A percentile compares a stretch with the other conserved stretches of the same genome.
Evolutionary conservation across 768 basidiomycete genomes (phyloP).

Genomic region (Suillus clintonianus): DNA sequence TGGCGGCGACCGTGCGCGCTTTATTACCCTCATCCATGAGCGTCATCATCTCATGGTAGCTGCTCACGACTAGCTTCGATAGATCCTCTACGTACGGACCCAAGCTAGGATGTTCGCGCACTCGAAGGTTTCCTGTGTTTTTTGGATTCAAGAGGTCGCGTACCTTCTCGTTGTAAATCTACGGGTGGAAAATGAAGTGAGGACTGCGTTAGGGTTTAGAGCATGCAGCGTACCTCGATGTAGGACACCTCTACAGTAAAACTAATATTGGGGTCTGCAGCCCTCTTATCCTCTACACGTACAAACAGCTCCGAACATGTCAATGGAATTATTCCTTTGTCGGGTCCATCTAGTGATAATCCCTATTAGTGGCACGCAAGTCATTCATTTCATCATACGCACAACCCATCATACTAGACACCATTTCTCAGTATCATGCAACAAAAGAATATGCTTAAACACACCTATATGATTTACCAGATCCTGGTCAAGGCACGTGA

Average conservation of each 20-base stretch:
- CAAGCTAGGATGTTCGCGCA: constrained; percentile 93
- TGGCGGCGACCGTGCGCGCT: constrained; percentile 96
- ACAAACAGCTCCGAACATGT: constrained; percentile 92
- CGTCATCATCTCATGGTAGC: constrained; percentile 96
- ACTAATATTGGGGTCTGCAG: constrained; percentile 63
- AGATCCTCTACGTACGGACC: constrained; percentile 99
- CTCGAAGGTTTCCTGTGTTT: constrained; percentile 93
- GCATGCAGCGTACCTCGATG: constrained; percentile 66
- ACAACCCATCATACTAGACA: constrained; percentile 92
- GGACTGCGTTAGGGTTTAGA: background rate
- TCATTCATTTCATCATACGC: constrained; percentile 36
- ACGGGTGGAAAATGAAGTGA: constrained; percentile 4
- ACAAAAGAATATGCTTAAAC: constrained; percentile 23
- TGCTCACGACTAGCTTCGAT: constrained; percentile 87
- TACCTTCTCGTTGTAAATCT: constrained; percentile 99
- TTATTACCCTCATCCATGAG: constrained; percentile 99
- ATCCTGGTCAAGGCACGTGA: constrained; percentile 49
- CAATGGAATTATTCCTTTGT: constrained; percentile 97
- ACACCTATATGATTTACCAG: constrained; percentile 90
- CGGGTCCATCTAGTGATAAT: constrained; percentile 68
- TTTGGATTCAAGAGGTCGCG: constrained; percentile 96
- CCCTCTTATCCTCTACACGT: constrained; percentile 69
- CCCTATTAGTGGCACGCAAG: constrained; percentile 11
- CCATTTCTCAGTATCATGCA: background rate
- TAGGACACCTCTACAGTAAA: constrained; percentile 99